Percentiles rank a stretch among this genome's conserved stretches.
Conservation (phyloP, 139 green algal genomes). For the Picochlorum costavermella region DNA sequence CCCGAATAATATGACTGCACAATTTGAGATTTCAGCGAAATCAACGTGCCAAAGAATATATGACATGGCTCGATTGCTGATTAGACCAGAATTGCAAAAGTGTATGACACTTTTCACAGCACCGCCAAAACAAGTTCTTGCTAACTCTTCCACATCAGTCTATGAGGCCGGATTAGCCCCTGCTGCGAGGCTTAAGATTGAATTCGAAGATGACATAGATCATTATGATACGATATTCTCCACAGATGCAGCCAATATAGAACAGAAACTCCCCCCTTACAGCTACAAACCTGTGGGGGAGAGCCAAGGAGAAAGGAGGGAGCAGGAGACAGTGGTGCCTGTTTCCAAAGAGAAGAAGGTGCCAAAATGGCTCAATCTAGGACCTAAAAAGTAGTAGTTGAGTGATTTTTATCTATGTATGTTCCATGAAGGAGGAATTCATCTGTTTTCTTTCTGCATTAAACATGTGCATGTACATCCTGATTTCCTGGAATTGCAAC, state of each 20-base stretch:
- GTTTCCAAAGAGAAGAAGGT: neutral
- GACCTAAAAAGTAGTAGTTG: neutral
- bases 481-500: no score
- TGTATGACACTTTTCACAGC: slow-evolving; percentile 6
- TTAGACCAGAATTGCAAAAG: neutral
- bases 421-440: no score
- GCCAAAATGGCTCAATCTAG: slow-evolving; percentile 2
- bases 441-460: no score
- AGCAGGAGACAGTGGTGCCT: no score
- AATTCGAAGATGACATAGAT: no score
- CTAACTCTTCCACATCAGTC: neutral
- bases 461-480: no score
- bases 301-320: no score
- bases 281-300: no score
- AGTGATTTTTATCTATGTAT: neutral
- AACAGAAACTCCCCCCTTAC: no score
- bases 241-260: no score
- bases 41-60: neutral
- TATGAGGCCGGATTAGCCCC: slow-evolving; percentile 4
- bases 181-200: neutral
- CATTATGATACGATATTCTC: no score
- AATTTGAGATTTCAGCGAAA: neutral
- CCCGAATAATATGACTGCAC: neutral
- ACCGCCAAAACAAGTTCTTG: slow-evolving; percentile 5
- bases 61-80: neutral